Percentiles rank a stretch among this genome's conserved stretches.
Conservation (phyloP, 495 filamentous ascomycete species). For the Penicillium taxi region DNA sequence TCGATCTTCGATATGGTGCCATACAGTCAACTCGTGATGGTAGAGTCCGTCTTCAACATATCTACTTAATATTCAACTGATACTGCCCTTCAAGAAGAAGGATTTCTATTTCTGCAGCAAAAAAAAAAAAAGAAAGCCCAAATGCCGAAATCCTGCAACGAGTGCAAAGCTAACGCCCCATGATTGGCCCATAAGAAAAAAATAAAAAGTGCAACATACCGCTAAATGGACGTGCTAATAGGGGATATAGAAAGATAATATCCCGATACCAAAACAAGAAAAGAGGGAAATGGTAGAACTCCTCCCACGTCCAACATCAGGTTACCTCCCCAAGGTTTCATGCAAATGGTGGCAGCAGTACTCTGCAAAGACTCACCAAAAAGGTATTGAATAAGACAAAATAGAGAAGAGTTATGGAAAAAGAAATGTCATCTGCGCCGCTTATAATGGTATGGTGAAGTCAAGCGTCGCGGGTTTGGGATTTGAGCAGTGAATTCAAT, state of each 20-base stretch:
- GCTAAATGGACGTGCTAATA: conserved; percentile 13
- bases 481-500: conserved; percentile 50
- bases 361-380: not conserved
- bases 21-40: too few species aligned
- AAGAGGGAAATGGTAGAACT: conserved; percentile 6
- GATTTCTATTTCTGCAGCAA: too few species aligned
- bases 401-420: conserved; percentile 7
- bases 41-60: too few species aligned
- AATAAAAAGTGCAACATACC: conserved; percentile 6
- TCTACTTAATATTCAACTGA: too few species aligned
- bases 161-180: not conserved
- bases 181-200: not conserved
- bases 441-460: not conserved
- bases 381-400: not conserved
- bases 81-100: too few species aligned
- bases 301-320: too few species aligned
- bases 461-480: conserved; percentile 11
- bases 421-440: conserved; percentile 1
- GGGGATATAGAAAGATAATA: conserved; percentile 2
- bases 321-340: not conserved
- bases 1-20: too few species aligned
- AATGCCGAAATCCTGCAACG: too few species aligned
- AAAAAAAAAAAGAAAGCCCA: conserved; percentile 3
- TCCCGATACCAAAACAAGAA: not conserved
- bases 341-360: not conserved